Percentiles rank a stretch among this genome's conserved stretches.
Conservation (phyloP, 768 basidiomycete genomes). For the Pholiota molesta region DNA sequence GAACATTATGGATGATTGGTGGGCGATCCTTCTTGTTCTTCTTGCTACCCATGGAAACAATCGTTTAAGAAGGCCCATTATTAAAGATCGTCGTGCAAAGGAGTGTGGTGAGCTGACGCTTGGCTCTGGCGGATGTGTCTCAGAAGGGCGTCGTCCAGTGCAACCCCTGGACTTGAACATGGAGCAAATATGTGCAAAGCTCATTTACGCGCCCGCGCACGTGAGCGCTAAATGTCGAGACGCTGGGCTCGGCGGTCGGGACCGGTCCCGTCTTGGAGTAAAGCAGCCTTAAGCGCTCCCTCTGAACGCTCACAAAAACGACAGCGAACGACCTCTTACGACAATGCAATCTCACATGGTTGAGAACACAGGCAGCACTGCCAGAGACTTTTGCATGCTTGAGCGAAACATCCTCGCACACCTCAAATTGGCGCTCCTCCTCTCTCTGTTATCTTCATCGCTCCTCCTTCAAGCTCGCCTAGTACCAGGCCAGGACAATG, state of each 20-base stretch:
- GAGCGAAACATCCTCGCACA: conserved; percentile 77
- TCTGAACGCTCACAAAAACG: background rate
- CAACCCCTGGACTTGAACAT: conserved; percentile 35
- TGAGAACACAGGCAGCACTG: conserved; percentile 57
- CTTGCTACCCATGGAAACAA: conserved; percentile 71
- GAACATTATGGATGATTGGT: conserved; percentile 29
- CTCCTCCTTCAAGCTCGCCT: conserved; percentile 64
- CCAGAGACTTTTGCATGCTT: conserved; percentile 80
- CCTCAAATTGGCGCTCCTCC: conserved; percentile 63
- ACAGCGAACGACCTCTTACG: conserved; percentile 11
- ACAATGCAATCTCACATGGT: conserved; percentile 31
- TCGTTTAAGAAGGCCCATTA: conserved; percentile 73
- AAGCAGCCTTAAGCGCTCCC: no score
- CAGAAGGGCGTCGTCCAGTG: background rate
- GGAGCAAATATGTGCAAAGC: conserved; percentile 41
- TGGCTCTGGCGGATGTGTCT: conserved; percentile 14
- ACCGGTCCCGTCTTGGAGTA: background rate
- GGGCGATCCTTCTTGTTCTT: conserved; percentile 52
- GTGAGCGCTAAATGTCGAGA: conserved; percentile 22
- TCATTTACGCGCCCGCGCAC: conserved; percentile 36
- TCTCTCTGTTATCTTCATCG: conserved; percentile 66
- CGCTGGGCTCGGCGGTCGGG: background rate
- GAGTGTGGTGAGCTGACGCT: conserved; percentile 26
- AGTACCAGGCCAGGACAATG: conserved; percentile 37
- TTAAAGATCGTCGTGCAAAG: conserved; percentile 27